Conservation (phyloP, 2,329 filamentous ascomycete genomes). For the Ophiostoma populinum region DNA sequence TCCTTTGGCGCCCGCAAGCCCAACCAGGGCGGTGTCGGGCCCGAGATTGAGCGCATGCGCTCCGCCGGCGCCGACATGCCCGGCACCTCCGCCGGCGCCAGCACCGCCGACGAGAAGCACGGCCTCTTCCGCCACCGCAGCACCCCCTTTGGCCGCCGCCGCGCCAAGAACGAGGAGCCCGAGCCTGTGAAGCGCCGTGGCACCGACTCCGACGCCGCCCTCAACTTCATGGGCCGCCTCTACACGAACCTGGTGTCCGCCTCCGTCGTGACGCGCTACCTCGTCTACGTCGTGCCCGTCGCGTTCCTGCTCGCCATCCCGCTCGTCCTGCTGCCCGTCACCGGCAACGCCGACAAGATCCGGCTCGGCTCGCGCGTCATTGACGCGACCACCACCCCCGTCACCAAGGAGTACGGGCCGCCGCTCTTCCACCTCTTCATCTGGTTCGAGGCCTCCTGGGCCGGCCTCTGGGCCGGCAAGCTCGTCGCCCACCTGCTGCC, state of each 20-base stretch:
- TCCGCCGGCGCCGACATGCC: constrained; percentile 13
- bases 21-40: constrained; percentile 18
- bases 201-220: constrained; percentile 29
- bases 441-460: constrained; percentile 54
- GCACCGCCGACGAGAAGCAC: constrained; percentile 25
- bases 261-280: constrained; percentile 46
- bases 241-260: constrained; percentile 48
- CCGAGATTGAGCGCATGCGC: constrained; percentile 5
- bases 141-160: constrained; percentile 30
- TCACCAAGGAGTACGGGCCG: constrained; percentile 21
- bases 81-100: constrained; percentile 15
- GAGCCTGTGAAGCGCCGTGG: constrained; percentile 21
- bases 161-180: constrained; percentile 24
- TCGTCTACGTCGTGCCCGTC: constrained; percentile 50
- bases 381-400: constrained; percentile 6
- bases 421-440: constrained; percentile 45
- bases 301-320: constrained; percentile 43
- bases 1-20: constrained; percentile 28
- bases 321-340: constrained; percentile 35
- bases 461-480: constrained; percentile 50
- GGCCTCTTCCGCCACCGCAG: constrained; percentile 21
- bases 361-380: constrained; percentile 15
- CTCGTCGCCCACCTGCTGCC: constrained; percentile 44
- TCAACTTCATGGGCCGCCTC: constrained; percentile 49
- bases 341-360: constrained; percentile 19